Percentiles rank a stretch among this genome's conserved stretches.
These are phyloP conservation scores for Dothiorella sarmentorum DNA, from an alignment of 2,329 filamentous ascomycete species.

Conservation along the genomic window DNA sequence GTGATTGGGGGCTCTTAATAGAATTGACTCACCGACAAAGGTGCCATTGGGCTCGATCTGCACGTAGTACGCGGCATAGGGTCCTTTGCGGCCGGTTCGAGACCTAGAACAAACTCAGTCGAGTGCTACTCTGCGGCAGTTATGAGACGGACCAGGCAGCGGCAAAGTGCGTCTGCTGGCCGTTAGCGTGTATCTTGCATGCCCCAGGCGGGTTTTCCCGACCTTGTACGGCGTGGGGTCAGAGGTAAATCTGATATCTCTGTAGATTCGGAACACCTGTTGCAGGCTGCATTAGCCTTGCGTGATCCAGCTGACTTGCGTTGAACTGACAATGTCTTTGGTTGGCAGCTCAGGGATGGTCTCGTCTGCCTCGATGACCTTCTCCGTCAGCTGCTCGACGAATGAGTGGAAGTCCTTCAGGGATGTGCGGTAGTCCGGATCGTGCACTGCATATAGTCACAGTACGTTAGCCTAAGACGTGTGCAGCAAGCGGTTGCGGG, in stretches of 20 bases:
- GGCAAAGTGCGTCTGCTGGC: conserved; percentile 68
- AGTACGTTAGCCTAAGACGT: conserved; percentile 13
- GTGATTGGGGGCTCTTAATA: conserved; percentile 13
- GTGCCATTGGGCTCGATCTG: conserved; percentile 69
- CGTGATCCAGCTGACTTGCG: conserved; percentile 6
- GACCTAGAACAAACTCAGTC: conserved; percentile 50
- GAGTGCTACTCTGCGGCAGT: conserved; percentile 2
- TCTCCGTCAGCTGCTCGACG: conserved; percentile 67
- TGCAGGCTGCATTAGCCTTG: conserved; percentile 4
- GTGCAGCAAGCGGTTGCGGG: not conserved
- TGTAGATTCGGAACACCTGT: conserved; percentile 77
- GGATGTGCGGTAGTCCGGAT: conserved; percentile 72
- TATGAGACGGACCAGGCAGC: conserved; percentile 63
- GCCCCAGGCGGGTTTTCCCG: conserved; percentile 21
- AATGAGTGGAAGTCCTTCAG: conserved; percentile 80
- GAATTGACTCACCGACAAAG: conserved; percentile 62
- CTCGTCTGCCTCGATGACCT: conserved; percentile 68
- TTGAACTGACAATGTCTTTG: conserved; percentile 65
- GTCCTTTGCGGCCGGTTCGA: conserved; percentile 79
- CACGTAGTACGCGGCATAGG: conserved; percentile 85
- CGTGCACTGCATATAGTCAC: conserved; percentile 57
- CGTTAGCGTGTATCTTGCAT: conserved; percentile 22
- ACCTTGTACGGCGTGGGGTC: conserved; percentile 88
- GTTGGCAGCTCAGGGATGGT: conserved; percentile 82
- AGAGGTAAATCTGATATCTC: conserved; percentile 80